Evolutionary conservation across 495 filamentous ascomycete genomes (phyloP).

Genomic region (Xylaria flabelliformis): DNA sequence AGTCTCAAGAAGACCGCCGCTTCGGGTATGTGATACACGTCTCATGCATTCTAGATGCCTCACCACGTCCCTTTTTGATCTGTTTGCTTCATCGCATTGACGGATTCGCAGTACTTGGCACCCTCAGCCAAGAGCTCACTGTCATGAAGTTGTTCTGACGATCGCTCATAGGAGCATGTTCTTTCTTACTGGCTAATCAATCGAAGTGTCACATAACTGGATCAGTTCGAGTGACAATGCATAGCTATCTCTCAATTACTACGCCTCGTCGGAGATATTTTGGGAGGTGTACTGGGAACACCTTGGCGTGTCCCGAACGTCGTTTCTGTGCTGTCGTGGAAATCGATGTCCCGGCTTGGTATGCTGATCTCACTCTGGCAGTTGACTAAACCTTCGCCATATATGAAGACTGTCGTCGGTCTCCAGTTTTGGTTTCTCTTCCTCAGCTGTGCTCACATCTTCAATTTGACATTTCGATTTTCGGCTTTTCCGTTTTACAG

Average conservation of each 20-base stretch:
- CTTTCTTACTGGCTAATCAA: conserved; percentile 24
- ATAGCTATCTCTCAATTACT: conserved; percentile 21
- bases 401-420: conserved; percentile 41
- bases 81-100: conserved; percentile 31
- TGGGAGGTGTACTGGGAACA: conserved; percentile 29
- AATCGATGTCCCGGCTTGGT: conserved; percentile 38
- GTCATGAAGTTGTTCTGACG: conserved; percentile 32
- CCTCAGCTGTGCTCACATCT: conserved; percentile 49
- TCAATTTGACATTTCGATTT: conserved; percentile 37
- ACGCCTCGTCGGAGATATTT: conserved; percentile 37
- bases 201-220: neutral
- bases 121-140: conserved; percentile 37
- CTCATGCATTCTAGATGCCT: conserved; percentile 35
- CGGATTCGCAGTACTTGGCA: conserved; percentile 39
- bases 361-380: conserved; percentile 5
- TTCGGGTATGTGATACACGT: conserved; percentile 33
- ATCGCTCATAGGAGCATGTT: conserved; percentile 28
- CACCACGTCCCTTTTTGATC: conserved; percentile 20
- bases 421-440: conserved; percentile 36
- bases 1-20: conserved; percentile 47
- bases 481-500: conserved; percentile 32
- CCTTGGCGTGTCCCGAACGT: conserved; percentile 34
- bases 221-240: neutral
- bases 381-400: conserved; percentile 27
- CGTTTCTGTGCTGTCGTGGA: conserved; percentile 30